Conservation (phyloP, 306 rosid genomes). For the Malus fusca region DNA sequence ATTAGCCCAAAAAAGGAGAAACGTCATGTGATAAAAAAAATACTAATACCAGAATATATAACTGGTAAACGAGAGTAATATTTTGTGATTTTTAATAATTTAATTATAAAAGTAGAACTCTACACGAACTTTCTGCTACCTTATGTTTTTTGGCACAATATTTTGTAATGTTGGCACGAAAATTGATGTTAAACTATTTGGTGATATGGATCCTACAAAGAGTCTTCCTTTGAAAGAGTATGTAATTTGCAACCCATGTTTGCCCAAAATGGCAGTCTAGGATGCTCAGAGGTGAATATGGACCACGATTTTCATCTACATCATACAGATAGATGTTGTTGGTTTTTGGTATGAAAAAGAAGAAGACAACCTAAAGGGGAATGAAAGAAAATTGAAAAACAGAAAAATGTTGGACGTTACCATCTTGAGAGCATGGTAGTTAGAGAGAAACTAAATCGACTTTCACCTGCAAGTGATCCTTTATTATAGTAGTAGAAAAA, state of each 20-base stretch:
- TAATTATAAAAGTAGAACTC: too few species aligned
- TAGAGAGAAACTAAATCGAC: not conserved
- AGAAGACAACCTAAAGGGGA: too few species aligned
- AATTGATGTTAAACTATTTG: too few species aligned
- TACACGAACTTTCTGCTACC: too few species aligned
- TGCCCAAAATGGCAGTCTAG: slow-evolving; percentile 5
- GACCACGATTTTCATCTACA: slow-evolving; percentile 31
- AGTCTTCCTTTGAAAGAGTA: too few species aligned
- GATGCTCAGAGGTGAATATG: slow-evolving; percentile 34
- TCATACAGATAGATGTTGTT: slow-evolving; percentile 19
- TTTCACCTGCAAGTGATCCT: too few species aligned
- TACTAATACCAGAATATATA: not conserved
- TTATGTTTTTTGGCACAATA: too few species aligned
- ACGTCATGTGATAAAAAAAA: not conserved
- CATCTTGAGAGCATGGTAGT: not conserved
- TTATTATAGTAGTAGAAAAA: fast-evolving
- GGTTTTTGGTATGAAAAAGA: slow-evolving; percentile 6
- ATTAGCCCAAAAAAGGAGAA: not conserved
- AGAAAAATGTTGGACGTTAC: not conserved
- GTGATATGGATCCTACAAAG: fast-evolving
- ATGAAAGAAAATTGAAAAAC: not conserved
- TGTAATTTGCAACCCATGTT: not conserved
- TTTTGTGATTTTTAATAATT: too few species aligned
- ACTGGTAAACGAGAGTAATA: not conserved
- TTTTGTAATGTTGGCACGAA: too few species aligned